Conservation (phyloP, 176 grass and related monocot species). For the Aegilops speltoides region DNA sequence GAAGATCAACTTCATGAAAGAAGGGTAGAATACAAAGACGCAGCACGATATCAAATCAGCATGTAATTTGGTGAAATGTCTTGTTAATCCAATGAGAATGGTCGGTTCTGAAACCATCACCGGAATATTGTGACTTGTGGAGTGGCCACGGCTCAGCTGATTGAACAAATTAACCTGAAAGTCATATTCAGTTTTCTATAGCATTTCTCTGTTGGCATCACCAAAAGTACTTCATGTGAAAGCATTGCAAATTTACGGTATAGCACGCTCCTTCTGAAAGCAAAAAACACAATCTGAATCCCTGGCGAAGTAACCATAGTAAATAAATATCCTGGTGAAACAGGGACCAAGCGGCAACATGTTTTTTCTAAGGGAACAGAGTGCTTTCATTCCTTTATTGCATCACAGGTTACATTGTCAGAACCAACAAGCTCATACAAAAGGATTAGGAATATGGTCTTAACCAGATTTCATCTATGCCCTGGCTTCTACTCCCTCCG, state of each 20-base stretch:
- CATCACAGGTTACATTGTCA: too few relatives aligned
- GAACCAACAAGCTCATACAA: too few relatives aligned
- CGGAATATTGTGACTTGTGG: neutral
- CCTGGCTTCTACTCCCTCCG: too few relatives aligned
- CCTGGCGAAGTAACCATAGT: neutral
- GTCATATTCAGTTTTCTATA: conserved; percentile 36
- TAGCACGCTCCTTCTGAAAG: neutral
- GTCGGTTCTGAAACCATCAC: neutral
- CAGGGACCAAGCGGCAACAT: neutral
- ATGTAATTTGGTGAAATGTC: neutral
- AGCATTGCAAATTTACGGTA: neutral
- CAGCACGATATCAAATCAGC: neutral
- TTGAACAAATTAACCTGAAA: conserved; percentile 38
- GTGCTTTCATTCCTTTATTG: too few relatives aligned
- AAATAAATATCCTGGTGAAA: neutral
- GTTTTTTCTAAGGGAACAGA: too few relatives aligned
- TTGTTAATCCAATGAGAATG: neutral
- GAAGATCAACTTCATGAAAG: too few relatives aligned
- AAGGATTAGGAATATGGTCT: too few relatives aligned
- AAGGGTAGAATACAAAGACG: too few relatives aligned
- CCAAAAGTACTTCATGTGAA: neutral
- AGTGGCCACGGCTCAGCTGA: neutral
- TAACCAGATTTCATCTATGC: too few relatives aligned
- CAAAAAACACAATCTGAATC: neutral
- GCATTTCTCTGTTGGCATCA: conserved; percentile 33